Evolutionary conservation across 768 basidiomycete genomes (phyloP).

Genomic region (Baorangia bicolor): DNA sequence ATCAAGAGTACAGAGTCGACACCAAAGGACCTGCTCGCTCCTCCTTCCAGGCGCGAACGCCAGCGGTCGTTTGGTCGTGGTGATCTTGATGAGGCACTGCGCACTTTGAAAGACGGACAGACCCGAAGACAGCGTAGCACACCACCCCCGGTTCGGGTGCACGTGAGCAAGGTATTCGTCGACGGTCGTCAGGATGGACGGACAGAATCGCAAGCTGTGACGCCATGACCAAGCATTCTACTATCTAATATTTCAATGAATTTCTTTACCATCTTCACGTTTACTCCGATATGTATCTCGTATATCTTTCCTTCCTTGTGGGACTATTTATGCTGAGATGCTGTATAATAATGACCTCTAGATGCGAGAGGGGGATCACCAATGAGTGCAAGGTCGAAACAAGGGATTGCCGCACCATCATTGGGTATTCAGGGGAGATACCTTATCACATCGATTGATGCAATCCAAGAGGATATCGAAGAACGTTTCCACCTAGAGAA

Average conservation of each 20-base stretch:
- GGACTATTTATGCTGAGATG: background rate
- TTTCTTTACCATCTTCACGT: background rate
- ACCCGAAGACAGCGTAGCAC: conserved; percentile 13
- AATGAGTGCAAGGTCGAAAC: background rate
- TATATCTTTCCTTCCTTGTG: background rate
- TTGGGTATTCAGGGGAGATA: conserved; percentile 57
- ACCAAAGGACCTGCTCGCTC: conserved; percentile 31
- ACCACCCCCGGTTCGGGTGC: conserved; percentile 14
- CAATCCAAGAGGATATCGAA: conserved; percentile 65
- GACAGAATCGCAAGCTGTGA: background rate
- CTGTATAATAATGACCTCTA: background rate
- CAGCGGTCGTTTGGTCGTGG: conserved; percentile 67
- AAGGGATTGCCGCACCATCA: background rate
- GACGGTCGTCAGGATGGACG: conserved; percentile 24
- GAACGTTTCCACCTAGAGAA: conserved; percentile 55
- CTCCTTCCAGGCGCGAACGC: conserved; percentile 44
- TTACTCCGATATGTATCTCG: background rate
- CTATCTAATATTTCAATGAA: background rate
- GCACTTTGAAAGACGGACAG: conserved; percentile 69
- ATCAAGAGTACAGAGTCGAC: conserved; percentile 37
- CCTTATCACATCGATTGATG: conserved; percentile 54
- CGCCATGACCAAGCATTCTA: background rate
- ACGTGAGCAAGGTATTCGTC: conserved; percentile 25
- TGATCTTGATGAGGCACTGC: conserved; percentile 81
- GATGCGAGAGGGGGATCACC: background rate